Percentiles rank a stretch among this genome's conserved stretches.
Conservation (phyloP, 305 asterid species). For the Solanum chacoense region DNA sequence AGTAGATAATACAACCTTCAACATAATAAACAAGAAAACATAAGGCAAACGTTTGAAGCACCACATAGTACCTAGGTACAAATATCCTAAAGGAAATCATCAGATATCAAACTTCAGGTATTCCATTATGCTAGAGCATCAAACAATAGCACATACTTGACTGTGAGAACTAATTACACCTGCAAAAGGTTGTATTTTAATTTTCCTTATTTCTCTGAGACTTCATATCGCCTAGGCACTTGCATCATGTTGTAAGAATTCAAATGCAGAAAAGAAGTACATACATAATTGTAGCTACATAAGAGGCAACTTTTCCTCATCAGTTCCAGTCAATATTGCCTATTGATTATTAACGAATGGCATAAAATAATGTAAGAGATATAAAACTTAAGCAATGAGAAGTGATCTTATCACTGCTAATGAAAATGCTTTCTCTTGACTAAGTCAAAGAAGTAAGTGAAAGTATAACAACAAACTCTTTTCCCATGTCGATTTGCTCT, state of each 20-base stretch:
- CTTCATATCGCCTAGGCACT: background rate
- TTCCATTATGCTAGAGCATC: background rate
- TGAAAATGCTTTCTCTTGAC: background rate
- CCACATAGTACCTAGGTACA: background rate
- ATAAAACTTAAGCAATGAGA: background rate
- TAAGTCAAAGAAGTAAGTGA: background rate
- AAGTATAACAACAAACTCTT: background rate
- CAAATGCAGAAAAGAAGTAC: background rate
- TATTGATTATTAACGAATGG: background rate
- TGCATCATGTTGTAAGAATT: background rate
- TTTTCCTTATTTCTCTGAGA: background rate
- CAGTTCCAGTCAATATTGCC: background rate
- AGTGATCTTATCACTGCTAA: background rate
- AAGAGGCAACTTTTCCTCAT: background rate
- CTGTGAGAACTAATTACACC: background rate
- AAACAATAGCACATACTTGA: background rate
- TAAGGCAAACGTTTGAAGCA: background rate
- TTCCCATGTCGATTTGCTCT: background rate
- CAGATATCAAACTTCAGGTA: background rate
- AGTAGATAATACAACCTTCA: slow-evolving; percentile 83
- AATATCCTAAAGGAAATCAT: background rate
- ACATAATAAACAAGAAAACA: slow-evolving; percentile 11
- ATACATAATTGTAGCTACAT: background rate
- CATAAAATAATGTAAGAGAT: background rate
- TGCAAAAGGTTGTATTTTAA: background rate